Base-by-base conservation (phyloP, 495 filamentous ascomycete genomes). In the Bacidia gigantensis region DNA sequence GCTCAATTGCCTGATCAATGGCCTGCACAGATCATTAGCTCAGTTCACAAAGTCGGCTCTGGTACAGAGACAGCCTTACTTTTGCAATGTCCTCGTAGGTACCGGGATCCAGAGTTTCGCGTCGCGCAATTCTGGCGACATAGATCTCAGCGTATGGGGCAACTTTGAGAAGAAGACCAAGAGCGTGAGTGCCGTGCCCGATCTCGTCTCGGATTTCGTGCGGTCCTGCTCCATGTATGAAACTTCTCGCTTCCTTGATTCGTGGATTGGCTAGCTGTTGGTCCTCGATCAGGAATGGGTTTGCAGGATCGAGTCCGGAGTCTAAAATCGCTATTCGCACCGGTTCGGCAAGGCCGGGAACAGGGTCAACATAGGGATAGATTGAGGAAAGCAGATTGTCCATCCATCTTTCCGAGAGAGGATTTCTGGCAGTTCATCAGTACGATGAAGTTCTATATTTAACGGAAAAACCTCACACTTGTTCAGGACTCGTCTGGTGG, bases 321-420 rank as follows among this genome's bases (percentile, higher is more conserved):
- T 66, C 64, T 35, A 66, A 57, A 26, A 66, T 63, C 24, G 64
- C 64, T 61, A 66, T 64, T 57, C 63, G 59, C 26, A 65, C 60
- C 49, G 56, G 61, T 46, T 54, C n/a, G 35, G 50, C 47, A 25
- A 40, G 46, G 48, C 38, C 25, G 2, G 60, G 55, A 38, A 52
- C 54, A 25, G 57, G 43, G 48, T 62, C 57, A 56, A 61, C 59
- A 56, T 56, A 32, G 38, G 35, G 10, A n/a, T 39, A 42, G 38
- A 58, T 55, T 21, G 56, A 61, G 43, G 56, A 57, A 47, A 61
- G 50, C 20, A 61, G 58, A 53, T 46, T 58, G 45, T 58, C 50
- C 58, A 61, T 58, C 58, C 58, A 61, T 58, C 45, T 48, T 56
- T 50, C n/a, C 44, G 58, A 61, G n/a, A 61, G 58, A 50, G 40